Conservation (phyloP, 2,329 filamentous ascomycete species). For the Calcarisporium arbuscula region DNA sequence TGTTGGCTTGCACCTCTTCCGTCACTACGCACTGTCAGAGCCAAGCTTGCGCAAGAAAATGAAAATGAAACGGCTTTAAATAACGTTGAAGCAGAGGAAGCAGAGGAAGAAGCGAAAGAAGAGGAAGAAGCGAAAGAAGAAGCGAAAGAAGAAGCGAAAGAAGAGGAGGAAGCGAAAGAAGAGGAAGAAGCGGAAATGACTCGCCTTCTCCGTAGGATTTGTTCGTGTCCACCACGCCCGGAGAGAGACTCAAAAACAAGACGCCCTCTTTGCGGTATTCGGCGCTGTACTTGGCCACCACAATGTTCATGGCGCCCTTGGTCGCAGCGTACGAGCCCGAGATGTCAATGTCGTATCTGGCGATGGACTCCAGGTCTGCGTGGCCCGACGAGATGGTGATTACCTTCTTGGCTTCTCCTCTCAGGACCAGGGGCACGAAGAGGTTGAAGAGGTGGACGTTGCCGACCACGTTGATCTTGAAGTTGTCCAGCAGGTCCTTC, state of each 20-base stretch:
- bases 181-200: too few species aligned
- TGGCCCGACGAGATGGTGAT: conserved; percentile 41
- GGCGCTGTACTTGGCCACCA: conserved; percentile 46
- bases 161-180: too few species aligned
- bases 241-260: conserved; percentile 44
- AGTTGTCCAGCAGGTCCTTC: too few species aligned
- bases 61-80: conserved; percentile 12
- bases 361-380: conserved; percentile 39
- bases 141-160: too few species aligned
- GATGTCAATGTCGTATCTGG: conserved; percentile 26
- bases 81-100: too few species aligned
- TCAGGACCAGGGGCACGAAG: conserved; percentile 45
- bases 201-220: too few species aligned
- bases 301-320: conserved; percentile 47
- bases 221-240: conserved; percentile 43
- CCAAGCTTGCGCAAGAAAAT: neutral
- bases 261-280: conserved; percentile 44
- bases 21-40: conserved; percentile 11
- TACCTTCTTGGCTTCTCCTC: conserved; percentile 48
- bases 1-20: conserved; percentile 16
- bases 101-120: too few species aligned
- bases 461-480: conserved; percentile 44
- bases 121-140: too few species aligned
- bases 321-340: conserved; percentile 37
- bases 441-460: conserved; percentile 46